Evolutionary conservation across 2,329 filamentous ascomycete genomes (phyloP).

Genomic region (Fusarium sp.): DNA sequence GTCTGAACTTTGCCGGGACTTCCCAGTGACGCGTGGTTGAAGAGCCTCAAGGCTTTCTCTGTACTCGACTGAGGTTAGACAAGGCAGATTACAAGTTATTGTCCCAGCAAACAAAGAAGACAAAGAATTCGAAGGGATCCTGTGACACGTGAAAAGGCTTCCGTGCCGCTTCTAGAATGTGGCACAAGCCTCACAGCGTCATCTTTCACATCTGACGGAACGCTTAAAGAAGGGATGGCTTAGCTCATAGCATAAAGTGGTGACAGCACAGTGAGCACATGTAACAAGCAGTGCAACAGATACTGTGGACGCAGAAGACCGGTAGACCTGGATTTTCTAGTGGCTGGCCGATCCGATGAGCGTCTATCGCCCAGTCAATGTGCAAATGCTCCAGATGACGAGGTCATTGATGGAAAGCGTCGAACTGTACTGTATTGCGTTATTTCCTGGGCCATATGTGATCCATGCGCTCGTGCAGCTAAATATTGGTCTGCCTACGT

Average conservation of each 20-base stretch:
- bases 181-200: conserved; percentile 4
- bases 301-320: conserved; percentile 1
- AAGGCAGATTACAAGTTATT: conserved; percentile 1
- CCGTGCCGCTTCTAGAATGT: conserved; percentile 23
- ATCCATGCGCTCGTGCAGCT: conserved; percentile 22
- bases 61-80: not conserved
- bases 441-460: not conserved
- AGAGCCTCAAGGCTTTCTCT: conserved; percentile 18
- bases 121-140: not conserved
- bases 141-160: conserved; percentile 4
- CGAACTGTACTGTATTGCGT: not conserved
- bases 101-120: not conserved
- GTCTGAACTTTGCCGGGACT: not conserved
- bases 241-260: not conserved
- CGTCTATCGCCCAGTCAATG: conserved; percentile 22
- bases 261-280: not conserved
- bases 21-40: not conserved
- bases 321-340: not conserved
- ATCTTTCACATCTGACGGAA: conserved; percentile 7
- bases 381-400: conserved; percentile 2
- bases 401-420: not conserved
- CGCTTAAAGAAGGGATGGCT: not conserved
- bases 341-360: conserved; percentile 8
- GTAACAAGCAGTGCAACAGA: not conserved
- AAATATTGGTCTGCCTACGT: not conserved